Conservation (phyloP, 2,329 filamentous ascomycete genomes). For the Stenocarpella maydis region DNA sequence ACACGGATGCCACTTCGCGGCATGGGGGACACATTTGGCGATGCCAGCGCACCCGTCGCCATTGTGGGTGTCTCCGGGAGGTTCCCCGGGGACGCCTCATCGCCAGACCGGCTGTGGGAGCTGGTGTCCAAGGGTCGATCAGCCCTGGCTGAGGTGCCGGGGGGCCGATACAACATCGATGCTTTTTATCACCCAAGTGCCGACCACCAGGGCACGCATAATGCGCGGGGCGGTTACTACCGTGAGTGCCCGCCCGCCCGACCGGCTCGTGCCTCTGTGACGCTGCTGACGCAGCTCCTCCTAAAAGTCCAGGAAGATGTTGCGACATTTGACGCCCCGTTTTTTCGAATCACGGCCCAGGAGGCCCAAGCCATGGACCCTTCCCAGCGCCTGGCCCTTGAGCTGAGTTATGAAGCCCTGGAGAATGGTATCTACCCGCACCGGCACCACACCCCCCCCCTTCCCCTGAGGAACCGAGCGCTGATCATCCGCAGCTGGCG, state of each 20-base stretch:
- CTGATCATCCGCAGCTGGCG: constrained; percentile 18
- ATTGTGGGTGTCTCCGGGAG: constrained; percentile 19
- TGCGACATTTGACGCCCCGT: constrained; percentile 2
- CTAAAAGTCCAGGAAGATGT: constrained; percentile 20
- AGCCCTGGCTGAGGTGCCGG: constrained; percentile 25
- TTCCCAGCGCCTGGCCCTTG: constrained; percentile 5
- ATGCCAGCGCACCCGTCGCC: constrained; percentile 1
- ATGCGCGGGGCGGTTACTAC: constrained; percentile 6
- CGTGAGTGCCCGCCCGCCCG: background rate
- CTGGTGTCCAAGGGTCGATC: constrained; percentile 12
- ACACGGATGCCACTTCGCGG: background rate
- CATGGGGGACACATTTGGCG: constrained; percentile 4
- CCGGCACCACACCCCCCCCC: background rate
- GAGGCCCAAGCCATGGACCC: constrained; percentile 13
- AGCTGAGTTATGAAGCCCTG: constrained; percentile 9
- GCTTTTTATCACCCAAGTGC: constrained; percentile 28
- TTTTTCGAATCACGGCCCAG: constrained; percentile 6
- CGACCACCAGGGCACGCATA: constrained; percentile 15
- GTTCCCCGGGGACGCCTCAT: constrained; percentile 17
- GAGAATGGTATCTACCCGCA: background rate
- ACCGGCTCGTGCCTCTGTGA: constrained; percentile 2
- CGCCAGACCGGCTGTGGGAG: constrained; percentile 9
- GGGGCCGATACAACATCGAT: constrained; percentile 33
- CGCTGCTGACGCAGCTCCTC: constrained; percentile 8
- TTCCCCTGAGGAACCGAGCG: background rate